A percentile compares a stretch with the other conserved stretches of the same genome.
These are phyloP conservation scores for Vicia sativa DNA, from an alignment of 306 rosid species.

Conservation along the genomic window DNA sequence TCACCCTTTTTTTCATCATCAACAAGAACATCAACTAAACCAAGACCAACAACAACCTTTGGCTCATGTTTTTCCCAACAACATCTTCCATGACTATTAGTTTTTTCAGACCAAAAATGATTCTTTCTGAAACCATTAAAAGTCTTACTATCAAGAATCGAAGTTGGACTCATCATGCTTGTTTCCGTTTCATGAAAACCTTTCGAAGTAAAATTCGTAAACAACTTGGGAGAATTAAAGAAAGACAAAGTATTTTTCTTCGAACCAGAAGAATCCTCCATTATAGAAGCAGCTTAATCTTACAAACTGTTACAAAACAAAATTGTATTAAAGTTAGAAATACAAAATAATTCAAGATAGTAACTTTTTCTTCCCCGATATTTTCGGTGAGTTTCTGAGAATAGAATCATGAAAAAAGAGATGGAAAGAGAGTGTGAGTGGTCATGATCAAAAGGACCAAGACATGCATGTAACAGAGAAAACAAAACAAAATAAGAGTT, in stretches of 20 bases:
- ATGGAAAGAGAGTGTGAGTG: constrained; percentile 52
- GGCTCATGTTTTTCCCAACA: constrained; percentile 61
- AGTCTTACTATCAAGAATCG: constrained; percentile 72
- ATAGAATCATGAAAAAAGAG: constrained; percentile 63
- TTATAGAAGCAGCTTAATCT: constrained; percentile 25
- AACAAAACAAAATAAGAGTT: constrained; percentile 47
- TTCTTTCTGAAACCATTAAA: constrained; percentile 54
- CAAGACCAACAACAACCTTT: constrained; percentile 77
- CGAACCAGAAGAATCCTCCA: constrained; percentile 57
- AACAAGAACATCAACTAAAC: constrained; percentile 69
- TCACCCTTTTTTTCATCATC: constrained; percentile 54
- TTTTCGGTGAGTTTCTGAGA: constrained; percentile 42
- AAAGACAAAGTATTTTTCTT: constrained; percentile 51
- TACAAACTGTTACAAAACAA: not conserved
- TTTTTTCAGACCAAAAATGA: constrained; percentile 61
- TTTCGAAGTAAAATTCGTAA: constrained; percentile 56
- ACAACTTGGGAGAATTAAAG: constrained; percentile 62
- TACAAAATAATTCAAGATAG: too few species aligned
- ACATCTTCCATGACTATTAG: constrained; percentile 56
- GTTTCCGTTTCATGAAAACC: constrained; percentile 59
- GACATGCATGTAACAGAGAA: constrained; percentile 61
- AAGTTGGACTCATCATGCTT: constrained; percentile 72
- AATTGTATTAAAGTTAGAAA: too few species aligned
- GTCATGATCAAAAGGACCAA: constrained; percentile 69
- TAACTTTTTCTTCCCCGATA: constrained; percentile 55